Evolutionary conservation across 371 early-diverging fungal genomes (phyloP), one percentile per base, ranked within the genome.

Genomic region (Globomyces sp.): DNA sequence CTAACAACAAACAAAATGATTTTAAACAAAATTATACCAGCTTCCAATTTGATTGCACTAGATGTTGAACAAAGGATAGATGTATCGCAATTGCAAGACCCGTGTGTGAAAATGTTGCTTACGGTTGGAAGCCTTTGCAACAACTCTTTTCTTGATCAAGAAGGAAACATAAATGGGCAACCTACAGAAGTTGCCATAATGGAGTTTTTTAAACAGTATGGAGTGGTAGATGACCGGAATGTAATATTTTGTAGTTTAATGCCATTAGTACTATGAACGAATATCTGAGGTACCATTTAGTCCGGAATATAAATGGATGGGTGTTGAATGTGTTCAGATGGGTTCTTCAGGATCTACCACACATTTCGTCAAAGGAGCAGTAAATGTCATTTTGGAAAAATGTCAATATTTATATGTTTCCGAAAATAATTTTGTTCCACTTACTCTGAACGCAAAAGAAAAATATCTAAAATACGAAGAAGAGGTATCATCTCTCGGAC

Each of bases 221-320:
- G 80, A 4, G 42, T 87, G 40, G 52, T 68, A 10, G 90, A 91
- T 71, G 87, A 86, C 36, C 85, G 90, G 55, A 71, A 73, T 68
- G 90, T 87, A 81, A 50, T 8, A 39, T n/a, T 36, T 44, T 39
- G 9, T 24, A n/a, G 43, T 24, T 24, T 24, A 24, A 24, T 24
- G 51, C 46, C 58, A 57, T 3, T 42, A 64, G 73, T 57, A 46
- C 50, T 62, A 45, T 47, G 52, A 36, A 60, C 83, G 93, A 10
- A 65, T 90, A 8, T 75, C 85, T 0, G 95, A 95, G 78, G 74
- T 82, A 44, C 93, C 98, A 2, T 98, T 98, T 75, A 89, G 84
- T 71, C 90, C 92, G 3, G 95, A 95, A n/a, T 81, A 84, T 57
- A 98, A 98, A 81, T 89, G 72, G 71, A 98, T 96, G 97, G 79